These are phyloP conservation scores for Smallanthus sonchifolius DNA, from an alignment of 129 eudicot species.

Conservation along the genomic window DNA sequence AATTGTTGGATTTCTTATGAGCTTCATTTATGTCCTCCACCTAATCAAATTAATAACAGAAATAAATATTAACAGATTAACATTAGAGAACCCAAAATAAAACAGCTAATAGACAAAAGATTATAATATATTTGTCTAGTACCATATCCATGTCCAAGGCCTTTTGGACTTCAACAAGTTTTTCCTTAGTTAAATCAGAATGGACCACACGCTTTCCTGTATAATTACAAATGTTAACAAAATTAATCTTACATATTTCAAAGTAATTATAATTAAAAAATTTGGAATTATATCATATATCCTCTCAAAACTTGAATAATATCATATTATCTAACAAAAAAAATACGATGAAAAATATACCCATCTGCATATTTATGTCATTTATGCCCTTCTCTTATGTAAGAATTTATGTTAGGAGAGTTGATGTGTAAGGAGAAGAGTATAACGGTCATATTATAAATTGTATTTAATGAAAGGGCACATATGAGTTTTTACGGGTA, in stretches of 20 bases:
- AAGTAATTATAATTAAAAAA: not conserved
- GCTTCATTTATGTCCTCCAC: slow-evolving; percentile 46
- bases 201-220: slow-evolving; percentile 91
- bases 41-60: slow-evolving; percentile 33
- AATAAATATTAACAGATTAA: not conserved
- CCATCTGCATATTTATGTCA: too few species aligned
- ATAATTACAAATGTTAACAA: not conserved
- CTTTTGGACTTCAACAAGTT: slow-evolving; percentile 73
- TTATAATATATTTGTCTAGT: not conserved
- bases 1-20: slow-evolving; percentile 41
- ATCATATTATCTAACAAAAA: too few species aligned
- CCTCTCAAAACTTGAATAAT: too few species aligned
- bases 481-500: too few species aligned
- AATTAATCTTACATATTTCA: not conserved
- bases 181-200: slow-evolving; percentile 68
- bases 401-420: too few species aligned
- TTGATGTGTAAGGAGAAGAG: too few species aligned
- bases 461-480: too few species aligned
- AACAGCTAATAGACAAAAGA: not conserved
- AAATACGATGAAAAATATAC: too few species aligned
- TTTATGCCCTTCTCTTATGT: too few species aligned
- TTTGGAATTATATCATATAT: too few species aligned
- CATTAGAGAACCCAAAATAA: not conserved
- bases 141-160: slow-evolving; percentile 67
- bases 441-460: too few species aligned